phyloP scores from a whole-genome alignment of 139 green algal species.

The Spirogloea muscicola region DNA sequence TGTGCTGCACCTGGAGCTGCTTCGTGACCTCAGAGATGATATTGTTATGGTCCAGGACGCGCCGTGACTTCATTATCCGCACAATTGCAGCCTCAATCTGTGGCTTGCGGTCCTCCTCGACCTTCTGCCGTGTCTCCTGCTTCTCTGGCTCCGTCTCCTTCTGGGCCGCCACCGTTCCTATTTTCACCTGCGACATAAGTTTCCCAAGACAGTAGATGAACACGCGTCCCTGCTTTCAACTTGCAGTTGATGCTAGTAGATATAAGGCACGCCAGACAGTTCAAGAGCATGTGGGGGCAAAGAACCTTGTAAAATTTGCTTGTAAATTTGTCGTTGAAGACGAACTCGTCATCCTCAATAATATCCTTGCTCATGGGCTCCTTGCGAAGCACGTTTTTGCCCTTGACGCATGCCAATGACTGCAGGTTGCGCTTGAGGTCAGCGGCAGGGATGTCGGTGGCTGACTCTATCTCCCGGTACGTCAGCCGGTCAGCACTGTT shows the following conservation, averaged over 20 bases:
- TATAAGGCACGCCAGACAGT: too few species aligned
- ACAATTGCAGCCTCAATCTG: constrained; percentile 98
- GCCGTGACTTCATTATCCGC: constrained; percentile 92
- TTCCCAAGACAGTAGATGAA: background rate
- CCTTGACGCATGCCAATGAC: constrained; percentile 83
- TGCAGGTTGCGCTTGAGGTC: constrained; percentile 88
- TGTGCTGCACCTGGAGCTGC: constrained; percentile 28
- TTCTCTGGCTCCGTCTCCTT: constrained; percentile 84
- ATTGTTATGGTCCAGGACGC: constrained; percentile 83
- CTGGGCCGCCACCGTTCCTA: constrained; percentile 59
- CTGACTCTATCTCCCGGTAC: constrained; percentile 63
- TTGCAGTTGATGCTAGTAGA: background rate
- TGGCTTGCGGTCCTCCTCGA: constrained; percentile 97
- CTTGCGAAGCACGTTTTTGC: constrained; percentile 89
- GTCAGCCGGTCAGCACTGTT: constrained; percentile 71
- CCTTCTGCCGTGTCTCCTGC: constrained; percentile 82
- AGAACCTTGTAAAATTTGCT: constrained; percentile 77
- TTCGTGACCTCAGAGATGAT: constrained; percentile 63
- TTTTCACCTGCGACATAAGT: constrained; percentile 51
- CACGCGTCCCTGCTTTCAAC: background rate
- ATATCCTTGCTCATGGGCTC: constrained; percentile 80
- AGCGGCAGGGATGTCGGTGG: constrained; percentile 70
- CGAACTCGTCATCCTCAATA: constrained; percentile 75
- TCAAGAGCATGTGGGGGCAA: too few species aligned
- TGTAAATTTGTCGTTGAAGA: constrained; percentile 81